phyloP scores from a whole-genome alignment of 2,329 filamentous ascomycete genomes.

The Nothophaeocryptopus gaeumannii region DNA sequence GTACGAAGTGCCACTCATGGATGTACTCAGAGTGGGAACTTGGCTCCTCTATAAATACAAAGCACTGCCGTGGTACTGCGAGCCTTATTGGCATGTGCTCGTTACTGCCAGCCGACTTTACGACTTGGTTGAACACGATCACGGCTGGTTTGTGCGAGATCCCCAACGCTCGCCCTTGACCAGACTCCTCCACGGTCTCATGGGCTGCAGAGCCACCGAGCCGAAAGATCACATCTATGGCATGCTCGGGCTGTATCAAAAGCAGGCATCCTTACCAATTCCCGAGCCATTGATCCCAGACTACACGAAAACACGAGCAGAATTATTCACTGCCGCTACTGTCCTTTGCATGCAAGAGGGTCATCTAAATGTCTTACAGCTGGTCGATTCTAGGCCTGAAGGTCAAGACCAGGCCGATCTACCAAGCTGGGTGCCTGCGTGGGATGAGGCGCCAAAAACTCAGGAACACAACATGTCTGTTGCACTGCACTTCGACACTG shows the following conservation, averaged over 20 bases:
- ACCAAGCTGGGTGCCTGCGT: not conserved
- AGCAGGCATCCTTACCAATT: not conserved
- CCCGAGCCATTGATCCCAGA: too few relatives aligned
- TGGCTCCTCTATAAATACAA: not conserved
- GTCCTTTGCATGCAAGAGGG: not conserved
- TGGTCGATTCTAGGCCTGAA: too few relatives aligned
- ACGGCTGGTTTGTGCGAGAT: not conserved
- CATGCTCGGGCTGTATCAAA: slow-evolving; percentile 1
- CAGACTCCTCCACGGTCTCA: not conserved
- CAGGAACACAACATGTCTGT: not conserved
- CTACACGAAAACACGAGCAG: not conserved
- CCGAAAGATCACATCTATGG: slow-evolving; percentile 6
- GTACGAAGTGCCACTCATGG: slow-evolving; percentile 2
- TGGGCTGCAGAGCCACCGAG: slow-evolving; percentile 7
- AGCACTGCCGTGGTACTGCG: not conserved
- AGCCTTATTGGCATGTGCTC: not conserved
- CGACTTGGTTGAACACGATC: not conserved
- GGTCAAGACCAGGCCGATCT: too few relatives aligned
- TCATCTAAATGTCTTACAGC: too few relatives aligned
- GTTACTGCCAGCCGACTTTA: not conserved
- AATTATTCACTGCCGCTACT: not conserved
- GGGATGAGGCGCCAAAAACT: not conserved
- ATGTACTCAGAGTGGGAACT: slow-evolving; percentile 3
- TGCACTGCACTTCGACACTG: not conserved
- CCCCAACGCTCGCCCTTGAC: not conserved